phyloP scores from a whole-genome alignment of 257 asterid genomes.

The Galeopsis tetrahit region DNA sequence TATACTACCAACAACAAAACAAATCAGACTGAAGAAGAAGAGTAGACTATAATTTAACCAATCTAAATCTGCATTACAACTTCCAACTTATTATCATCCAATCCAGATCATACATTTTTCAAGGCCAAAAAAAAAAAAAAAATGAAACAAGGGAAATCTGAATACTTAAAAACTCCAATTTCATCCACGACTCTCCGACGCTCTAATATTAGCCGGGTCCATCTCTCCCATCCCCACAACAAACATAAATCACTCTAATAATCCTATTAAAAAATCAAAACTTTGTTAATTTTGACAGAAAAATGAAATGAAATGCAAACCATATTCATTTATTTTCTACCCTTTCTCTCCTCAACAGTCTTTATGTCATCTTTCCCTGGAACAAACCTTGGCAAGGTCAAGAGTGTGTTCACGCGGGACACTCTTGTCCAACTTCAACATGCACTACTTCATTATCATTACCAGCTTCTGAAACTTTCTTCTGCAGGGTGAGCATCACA shows the following conservation, averaged over 20 bases:
- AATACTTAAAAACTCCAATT: conserved; percentile 55
- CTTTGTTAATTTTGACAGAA: neutral
- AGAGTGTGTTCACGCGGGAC: conserved; percentile 75
- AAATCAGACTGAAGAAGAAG: neutral
- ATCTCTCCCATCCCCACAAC: conserved; percentile 43
- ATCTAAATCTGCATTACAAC: conserved; percentile 18
- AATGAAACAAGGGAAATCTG: conserved; percentile 38
- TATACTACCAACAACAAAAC: neutral
- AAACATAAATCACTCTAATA: conserved; percentile 27
- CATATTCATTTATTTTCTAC: conserved; percentile 41
- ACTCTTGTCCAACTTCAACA: conserved; percentile 52
- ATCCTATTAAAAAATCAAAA: conserved; percentile 35
- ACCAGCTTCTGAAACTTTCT: conserved; percentile 40
- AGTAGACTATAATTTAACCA: conserved; percentile 3
- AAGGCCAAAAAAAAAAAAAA: neutral
- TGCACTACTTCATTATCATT: conserved; percentile 41
- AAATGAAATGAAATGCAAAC: conserved; percentile 31
- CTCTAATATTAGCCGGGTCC: conserved; percentile 65
- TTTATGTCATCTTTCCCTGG: conserved; percentile 57
- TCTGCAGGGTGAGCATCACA: conserved; percentile 39
- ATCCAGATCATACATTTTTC: conserved; percentile 21
- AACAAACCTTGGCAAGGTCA: conserved; percentile 72
- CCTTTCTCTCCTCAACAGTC: conserved; percentile 46
- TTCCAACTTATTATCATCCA: neutral
- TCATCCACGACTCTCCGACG: conserved; percentile 59